phyloP scores from a whole-genome alignment of 2,329 filamentous ascomycete species.

The Myotisia sp. region DNA sequence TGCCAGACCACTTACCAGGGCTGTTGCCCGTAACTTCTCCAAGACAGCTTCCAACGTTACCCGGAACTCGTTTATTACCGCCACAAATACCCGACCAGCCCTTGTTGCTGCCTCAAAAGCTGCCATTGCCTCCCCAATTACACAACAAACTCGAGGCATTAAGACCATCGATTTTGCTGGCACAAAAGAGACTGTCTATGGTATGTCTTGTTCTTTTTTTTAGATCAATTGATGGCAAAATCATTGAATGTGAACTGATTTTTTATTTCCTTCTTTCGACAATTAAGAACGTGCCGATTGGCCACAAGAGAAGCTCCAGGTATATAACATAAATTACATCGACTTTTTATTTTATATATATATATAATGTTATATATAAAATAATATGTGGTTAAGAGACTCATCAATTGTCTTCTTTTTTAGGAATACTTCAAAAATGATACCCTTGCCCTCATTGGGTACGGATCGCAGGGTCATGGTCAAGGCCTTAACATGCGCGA shows the following conservation, averaged over 20 bases:
- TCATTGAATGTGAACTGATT: neutral
- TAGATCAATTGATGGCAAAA: too few species aligned
- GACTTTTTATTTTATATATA: neutral
- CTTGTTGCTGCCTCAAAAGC: constrained; percentile 34
- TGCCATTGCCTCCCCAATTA: constrained; percentile 34
- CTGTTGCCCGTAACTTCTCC: constrained; percentile 42
- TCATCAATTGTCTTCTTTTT: constrained; percentile 5
- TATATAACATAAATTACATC: constrained; percentile 37
- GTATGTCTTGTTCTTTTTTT: constrained; percentile 38
- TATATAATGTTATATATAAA: too few species aligned
- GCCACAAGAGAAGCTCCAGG: constrained; percentile 94
- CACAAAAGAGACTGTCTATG: constrained; percentile 84
- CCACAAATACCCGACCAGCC: constrained; percentile 33
- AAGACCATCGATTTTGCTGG: constrained; percentile 99
- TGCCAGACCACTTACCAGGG: constrained; percentile 38
- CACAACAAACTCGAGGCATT: constrained; percentile 65
- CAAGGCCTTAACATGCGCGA: constrained; percentile 99
- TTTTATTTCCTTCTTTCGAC: constrained; percentile 13
- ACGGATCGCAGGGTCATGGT: constrained; percentile 94
- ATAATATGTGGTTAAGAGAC: too few species aligned
- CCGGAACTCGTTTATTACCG: constrained; percentile 46
- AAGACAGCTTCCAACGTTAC: constrained; percentile 33
- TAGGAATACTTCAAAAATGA: constrained; percentile 99
- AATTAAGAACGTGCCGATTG: constrained; percentile 83
- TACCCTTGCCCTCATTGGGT: constrained; percentile 96